These are phyloP conservation scores for Phylloporus arenicola DNA, from an alignment of 768 basidiomycete species.

Conservation along the genomic window DNA sequence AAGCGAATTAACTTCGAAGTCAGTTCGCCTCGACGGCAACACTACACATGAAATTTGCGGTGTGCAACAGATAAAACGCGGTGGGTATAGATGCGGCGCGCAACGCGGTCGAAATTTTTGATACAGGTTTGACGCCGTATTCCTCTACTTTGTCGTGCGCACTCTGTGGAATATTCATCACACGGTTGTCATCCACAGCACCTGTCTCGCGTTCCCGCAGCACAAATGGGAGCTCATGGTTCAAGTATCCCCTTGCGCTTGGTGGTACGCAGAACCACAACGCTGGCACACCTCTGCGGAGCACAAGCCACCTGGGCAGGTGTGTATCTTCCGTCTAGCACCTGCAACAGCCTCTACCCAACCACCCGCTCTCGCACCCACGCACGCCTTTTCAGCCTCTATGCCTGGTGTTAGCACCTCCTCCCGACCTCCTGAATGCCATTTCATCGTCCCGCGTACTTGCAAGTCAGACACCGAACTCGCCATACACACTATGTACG, in stretches of 20 bases:
- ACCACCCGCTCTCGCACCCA: slow-evolving; percentile 19
- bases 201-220: slow-evolving; percentile 30
- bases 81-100: too few species aligned
- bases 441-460: slow-evolving; percentile 43
- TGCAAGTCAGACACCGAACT: slow-evolving; percentile 20
- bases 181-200: slow-evolving; percentile 38
- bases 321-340: slow-evolving; percentile 66
- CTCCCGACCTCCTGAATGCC: slow-evolving; percentile 16
- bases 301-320: slow-evolving; percentile 35
- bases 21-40: too few species aligned
- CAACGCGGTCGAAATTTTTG: too few species aligned
- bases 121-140: too few species aligned
- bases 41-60: too few species aligned
- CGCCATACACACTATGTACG: slow-evolving; percentile 65
- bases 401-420: slow-evolving; percentile 25
- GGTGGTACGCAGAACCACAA: slow-evolving; percentile 23
- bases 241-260: slow-evolving; percentile 48
- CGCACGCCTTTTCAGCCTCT: slow-evolving; percentile 29
- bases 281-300: slow-evolving; percentile 24
- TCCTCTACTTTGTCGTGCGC: slow-evolving; percentile 59
- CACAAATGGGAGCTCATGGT: slow-evolving; percentile 51
- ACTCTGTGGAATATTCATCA: slow-evolving; percentile 61
- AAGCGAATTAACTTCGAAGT: too few species aligned
- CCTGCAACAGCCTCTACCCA: slow-evolving; percentile 22
- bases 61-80: too few species aligned